phyloP scores from a whole-genome alignment of 2,329 filamentous ascomycete species.

The Thielaviopsis musarum region DNA sequence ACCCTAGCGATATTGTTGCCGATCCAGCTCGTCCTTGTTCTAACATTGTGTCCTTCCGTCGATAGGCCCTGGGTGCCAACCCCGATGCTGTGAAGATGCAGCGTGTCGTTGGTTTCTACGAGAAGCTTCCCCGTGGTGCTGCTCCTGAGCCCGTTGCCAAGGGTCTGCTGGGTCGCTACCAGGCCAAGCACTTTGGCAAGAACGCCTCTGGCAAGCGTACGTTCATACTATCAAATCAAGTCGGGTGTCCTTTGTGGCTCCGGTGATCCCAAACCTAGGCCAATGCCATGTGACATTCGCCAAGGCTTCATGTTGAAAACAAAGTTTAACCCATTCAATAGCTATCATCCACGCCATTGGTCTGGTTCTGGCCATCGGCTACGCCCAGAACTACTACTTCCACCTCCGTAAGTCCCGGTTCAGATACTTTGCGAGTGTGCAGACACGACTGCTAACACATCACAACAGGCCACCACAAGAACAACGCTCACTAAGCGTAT shows the following conservation, averaged over 20 bases:
- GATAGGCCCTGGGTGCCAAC: slow-evolving; percentile 79
- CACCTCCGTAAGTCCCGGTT: slow-evolving; percentile 72
- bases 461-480: slow-evolving; percentile 89
- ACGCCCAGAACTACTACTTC: slow-evolving; percentile 99
- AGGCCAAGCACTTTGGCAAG: slow-evolving; percentile 86
- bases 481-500: slow-evolving; percentile 77
- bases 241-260: background rate
- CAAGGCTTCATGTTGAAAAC: background rate
- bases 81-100: slow-evolving; percentile 97
- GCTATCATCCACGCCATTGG: slow-evolving; percentile 78
- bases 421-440: background rate
- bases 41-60: background rate
- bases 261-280: background rate
- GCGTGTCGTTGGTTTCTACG: slow-evolving; percentile 96
- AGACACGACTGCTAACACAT: slow-evolving; percentile 13
- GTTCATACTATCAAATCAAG: slow-evolving; percentile 20
- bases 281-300: background rate
- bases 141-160: slow-evolving; percentile 70
- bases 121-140: slow-evolving; percentile 85
- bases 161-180: slow-evolving; percentile 77
- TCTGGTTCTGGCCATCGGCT: slow-evolving; percentile 64
- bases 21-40: background rate
- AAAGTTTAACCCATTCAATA: slow-evolving; percentile 22
- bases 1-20: background rate
- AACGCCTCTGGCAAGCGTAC: slow-evolving; percentile 78